These are phyloP conservation scores for Adenanthera pavonina DNA, from an alignment of 306 rosid genomes.

Conservation along the genomic window DNA sequence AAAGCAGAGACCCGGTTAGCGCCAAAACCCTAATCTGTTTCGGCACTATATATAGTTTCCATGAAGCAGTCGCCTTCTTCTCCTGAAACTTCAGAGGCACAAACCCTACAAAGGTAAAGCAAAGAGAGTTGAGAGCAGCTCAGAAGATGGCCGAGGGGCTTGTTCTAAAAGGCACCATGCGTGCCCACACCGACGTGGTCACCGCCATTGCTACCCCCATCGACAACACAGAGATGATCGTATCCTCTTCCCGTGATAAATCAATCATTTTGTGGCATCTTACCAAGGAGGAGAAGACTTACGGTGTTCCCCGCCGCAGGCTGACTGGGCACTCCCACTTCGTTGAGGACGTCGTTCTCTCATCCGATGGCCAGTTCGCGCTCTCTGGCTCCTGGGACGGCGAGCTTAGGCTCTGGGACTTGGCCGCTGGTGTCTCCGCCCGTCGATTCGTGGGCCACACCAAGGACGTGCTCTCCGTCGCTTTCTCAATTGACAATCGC, in stretches of 20 bases:
- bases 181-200: slow-evolving; percentile 90
- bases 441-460: slow-evolving; percentile 96
- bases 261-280: slow-evolving; percentile 90
- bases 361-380: slow-evolving; percentile 97
- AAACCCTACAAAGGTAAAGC: slow-evolving; percentile 47
- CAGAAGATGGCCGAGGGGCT: slow-evolving; percentile 67
- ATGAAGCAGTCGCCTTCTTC: background rate
- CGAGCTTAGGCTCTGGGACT: slow-evolving; percentile 99
- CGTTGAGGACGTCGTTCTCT: slow-evolving; percentile 91
- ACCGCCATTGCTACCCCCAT: slow-evolving; percentile 96
- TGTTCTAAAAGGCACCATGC: slow-evolving; percentile 85
- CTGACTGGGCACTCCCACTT: slow-evolving; percentile 93
- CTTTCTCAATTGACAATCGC: slow-evolving; percentile 93
- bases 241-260: slow-evolving; percentile 87
- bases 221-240: slow-evolving; percentile 91
- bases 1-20: background rate
- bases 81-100: slow-evolving; percentile 14
- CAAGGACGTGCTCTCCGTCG: slow-evolving; percentile 92
- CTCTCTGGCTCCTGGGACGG: slow-evolving; percentile 99
- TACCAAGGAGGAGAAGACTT: slow-evolving; percentile 86
- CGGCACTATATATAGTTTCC: slow-evolving; percentile 7
- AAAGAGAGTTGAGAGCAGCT: background rate
- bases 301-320: slow-evolving; percentile 94
- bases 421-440: slow-evolving; percentile 75
- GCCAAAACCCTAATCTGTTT: slow-evolving; percentile 38